phyloP scores from a whole-genome alignment of 2,329 filamentous ascomycete species.

The Huntiella decipiens region DNA sequence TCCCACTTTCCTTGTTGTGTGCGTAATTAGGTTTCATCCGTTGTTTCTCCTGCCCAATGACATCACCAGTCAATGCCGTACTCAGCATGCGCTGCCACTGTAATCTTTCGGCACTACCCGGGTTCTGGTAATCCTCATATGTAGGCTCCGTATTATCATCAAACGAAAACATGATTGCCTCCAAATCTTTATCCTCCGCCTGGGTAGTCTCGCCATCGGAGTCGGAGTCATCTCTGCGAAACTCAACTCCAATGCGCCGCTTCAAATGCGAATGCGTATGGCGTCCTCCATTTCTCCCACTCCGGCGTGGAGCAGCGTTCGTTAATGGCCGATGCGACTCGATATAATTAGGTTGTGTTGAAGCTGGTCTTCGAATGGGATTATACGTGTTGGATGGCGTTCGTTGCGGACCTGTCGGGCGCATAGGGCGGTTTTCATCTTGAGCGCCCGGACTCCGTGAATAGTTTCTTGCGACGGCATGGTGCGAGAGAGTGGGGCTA shows the following conservation, averaged over 20 bases:
- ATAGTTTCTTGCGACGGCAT: constrained; percentile 1
- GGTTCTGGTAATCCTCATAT: constrained; percentile 73
- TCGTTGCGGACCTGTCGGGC: constrained; percentile 41
- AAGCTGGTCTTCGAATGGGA: constrained; percentile 19
- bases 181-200: constrained; percentile 81
- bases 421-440: constrained; percentile 1
- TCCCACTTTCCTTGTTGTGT: constrained; percentile 15
- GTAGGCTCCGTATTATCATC: constrained; percentile 80
- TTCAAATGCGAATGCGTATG: neutral
- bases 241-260: constrained; percentile 63
- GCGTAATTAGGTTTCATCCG: constrained; percentile 55
- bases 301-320: too few species aligned
- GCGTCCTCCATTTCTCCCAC: too few species aligned
- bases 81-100: constrained; percentile 98
- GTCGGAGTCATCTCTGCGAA: constrained; percentile 51
- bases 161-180: constrained; percentile 81
- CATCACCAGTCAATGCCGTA: constrained; percentile 86
- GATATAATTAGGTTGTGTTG: constrained; percentile 1
- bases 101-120: constrained; percentile 69
- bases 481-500: constrained; percentile 4
- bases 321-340: constrained; percentile 1
- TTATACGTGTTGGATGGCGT: constrained; percentile 70
- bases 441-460: constrained; percentile 1
- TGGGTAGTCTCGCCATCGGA: constrained; percentile 81
- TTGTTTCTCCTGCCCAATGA: constrained; percentile 96